phyloP scores from a whole-genome alignment of 805 yeast genomes.

The Lachancea fermentati region DNA sequence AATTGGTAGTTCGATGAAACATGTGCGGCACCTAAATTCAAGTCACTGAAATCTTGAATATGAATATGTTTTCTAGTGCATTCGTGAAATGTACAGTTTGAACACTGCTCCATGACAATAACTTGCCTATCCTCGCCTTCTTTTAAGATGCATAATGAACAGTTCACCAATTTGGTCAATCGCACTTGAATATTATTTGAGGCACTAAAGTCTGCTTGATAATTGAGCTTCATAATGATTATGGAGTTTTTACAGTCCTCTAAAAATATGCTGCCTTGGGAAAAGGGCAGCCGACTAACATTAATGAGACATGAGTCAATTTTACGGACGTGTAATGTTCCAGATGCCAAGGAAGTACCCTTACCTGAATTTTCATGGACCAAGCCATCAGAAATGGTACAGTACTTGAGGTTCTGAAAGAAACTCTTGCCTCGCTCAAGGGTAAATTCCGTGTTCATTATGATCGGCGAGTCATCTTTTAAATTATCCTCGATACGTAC shows the following conservation, averaged over 20 bases:
- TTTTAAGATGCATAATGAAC: conserved; percentile 16
- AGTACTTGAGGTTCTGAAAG: conserved; percentile 13
- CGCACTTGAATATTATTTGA: conserved; percentile 25
- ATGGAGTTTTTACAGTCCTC: conserved; percentile 16
- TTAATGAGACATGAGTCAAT: conserved; percentile 12
- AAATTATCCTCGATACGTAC: no score
- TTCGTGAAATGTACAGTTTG: conserved; percentile 19
- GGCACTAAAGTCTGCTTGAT: no score
- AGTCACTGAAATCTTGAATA: conserved; percentile 24
- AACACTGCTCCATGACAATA: conserved; percentile 24
- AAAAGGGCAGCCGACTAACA: conserved; percentile 15
- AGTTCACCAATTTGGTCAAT: conserved; percentile 18
- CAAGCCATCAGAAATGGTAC: conserved; percentile 8
- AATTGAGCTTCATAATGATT: conserved; percentile 12
- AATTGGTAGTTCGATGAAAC: conserved; percentile 4
- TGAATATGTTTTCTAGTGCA: conserved; percentile 10
- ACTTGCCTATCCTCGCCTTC: conserved; percentile 12
- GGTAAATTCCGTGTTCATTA: not conserved
- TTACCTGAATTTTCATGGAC: no score
- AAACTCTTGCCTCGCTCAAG: conserved; percentile 2
- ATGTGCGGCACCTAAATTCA: conserved; percentile 4
- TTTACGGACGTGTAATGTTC: conserved; percentile 17
- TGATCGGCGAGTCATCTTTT: not conserved
- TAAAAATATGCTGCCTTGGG: conserved; percentile 23
- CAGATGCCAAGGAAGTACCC: not conserved